A percentile compares a stretch with the other conserved stretches of the same genome.
Evolutionary conservation across 495 filamentous ascomycete species (phyloP).

Genomic region (Xylaria scruposa): DNA sequence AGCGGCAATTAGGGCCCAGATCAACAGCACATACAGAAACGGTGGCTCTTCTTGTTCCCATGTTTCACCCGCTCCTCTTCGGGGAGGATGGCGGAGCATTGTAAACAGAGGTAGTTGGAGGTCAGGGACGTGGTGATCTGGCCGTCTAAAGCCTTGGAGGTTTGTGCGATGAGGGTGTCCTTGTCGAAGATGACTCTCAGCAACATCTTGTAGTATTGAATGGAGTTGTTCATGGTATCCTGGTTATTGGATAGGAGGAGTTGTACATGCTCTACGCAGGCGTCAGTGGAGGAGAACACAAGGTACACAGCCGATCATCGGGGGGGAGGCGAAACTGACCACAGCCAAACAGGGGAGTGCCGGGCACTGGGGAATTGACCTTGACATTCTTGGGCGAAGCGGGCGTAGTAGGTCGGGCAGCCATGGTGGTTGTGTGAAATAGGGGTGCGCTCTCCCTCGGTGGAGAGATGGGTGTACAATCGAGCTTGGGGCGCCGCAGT

Average conservation of each 20-base stretch:
- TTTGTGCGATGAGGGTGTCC: constrained; percentile 56
- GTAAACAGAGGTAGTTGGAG: constrained; percentile 72
- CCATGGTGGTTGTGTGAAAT: constrained; percentile 36
- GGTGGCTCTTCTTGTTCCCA: constrained; percentile 62
- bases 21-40: constrained; percentile 64
- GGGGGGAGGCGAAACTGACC: constrained; percentile 45
- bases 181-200: constrained; percentile 58
- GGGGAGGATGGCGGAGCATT: constrained; percentile 66
- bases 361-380: constrained; percentile 57
- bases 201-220: constrained; percentile 61
- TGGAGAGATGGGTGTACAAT: neutral
- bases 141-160: constrained; percentile 53
- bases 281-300: constrained; percentile 30
- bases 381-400: constrained; percentile 61
- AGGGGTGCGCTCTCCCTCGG: neutral
- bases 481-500: neutral
- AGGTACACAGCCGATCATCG: neutral
- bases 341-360: constrained; percentile 61
- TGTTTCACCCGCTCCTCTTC: constrained; percentile 64
- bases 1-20: neutral
- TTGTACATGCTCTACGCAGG: constrained; percentile 58
- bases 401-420: constrained; percentile 55
- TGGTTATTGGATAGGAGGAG: constrained; percentile 57
- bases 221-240: constrained; percentile 56
- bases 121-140: constrained; percentile 57